These are phyloP conservation scores for Lophiostoma macrostomum DNA, from an alignment of 495 filamentous ascomycete genomes.

Conservation along the genomic window DNA sequence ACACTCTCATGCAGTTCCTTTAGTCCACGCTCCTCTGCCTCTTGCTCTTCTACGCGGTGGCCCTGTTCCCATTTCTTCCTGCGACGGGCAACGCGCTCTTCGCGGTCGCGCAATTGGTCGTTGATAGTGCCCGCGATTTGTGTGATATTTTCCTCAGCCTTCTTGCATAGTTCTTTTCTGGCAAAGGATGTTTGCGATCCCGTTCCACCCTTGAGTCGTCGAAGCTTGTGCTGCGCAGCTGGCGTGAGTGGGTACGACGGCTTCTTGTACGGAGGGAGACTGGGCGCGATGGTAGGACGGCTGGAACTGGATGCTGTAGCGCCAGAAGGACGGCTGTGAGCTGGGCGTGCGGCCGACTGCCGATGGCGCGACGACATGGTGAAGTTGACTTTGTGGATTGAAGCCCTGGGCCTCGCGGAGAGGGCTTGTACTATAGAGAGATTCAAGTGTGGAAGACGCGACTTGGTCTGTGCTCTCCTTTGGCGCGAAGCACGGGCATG, in stretches of 20 bases:
- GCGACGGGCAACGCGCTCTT: conserved; percentile 21
- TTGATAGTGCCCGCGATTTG: conserved; percentile 36
- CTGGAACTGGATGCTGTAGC: conserved; percentile 2
- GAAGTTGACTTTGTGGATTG: neutral
- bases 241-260: conserved; percentile 37
- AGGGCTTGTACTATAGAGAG: neutral
- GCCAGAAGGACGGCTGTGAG: neutral
- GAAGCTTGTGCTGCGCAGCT: conserved; percentile 33
- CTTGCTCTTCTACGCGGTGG: conserved; percentile 11
- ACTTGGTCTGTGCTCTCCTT: no score
- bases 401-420: neutral
- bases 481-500: no score
- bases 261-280: conserved; percentile 38
- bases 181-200: conserved; percentile 15
- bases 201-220: conserved; percentile 1
- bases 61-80: conserved; percentile 22
- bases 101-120: conserved; percentile 29
- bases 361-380: conserved; percentile 7
- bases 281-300: neutral
- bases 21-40: conserved; percentile 19
- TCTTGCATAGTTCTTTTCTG: conserved; percentile 30
- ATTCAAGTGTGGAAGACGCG: neutral
- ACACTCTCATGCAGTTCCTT: conserved; percentile 35
- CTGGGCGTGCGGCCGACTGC: neutral
- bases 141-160: conserved; percentile 26